Percentiles rank a stretch among this genome's conserved stretches.
Conservation (phyloP, 2,329 filamentous ascomycete species). For the Alternaria solani region DNA sequence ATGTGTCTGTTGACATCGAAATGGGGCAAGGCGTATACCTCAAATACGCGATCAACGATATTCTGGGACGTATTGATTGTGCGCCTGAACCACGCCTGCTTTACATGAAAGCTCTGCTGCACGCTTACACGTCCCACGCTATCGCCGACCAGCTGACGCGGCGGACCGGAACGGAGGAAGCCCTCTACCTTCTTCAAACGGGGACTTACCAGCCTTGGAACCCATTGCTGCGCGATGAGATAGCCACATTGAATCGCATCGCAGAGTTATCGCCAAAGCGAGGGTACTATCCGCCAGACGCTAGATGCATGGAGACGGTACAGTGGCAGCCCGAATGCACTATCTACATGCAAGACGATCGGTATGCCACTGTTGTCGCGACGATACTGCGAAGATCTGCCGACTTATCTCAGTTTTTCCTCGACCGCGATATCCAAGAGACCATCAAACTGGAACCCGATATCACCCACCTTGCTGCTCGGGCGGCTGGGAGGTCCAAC, state of each 20-base stretch:
- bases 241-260: constrained; percentile 30
- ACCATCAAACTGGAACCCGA: neutral
- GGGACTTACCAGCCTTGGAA: constrained; percentile 56
- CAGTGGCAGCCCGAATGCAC: constrained; percentile 41
- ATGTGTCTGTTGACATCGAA: constrained; percentile 55
- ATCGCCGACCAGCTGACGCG: constrained; percentile 66
- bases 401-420: constrained; percentile 19
- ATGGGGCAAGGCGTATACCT: constrained; percentile 53
- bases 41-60: constrained; percentile 62
- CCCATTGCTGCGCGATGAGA: constrained; percentile 12
- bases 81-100: constrained; percentile 63
- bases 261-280: constrained; percentile 50
- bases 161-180: constrained; percentile 69
- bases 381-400: constrained; percentile 22
- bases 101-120: constrained; percentile 65
- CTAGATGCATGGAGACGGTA: constrained; percentile 42
- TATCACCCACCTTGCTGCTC: constrained; percentile 28
- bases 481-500: constrained; percentile 17
- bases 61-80: constrained; percentile 65
- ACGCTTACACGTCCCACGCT: constrained; percentile 67
- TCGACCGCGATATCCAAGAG: neutral
- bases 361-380: constrained; percentile 26
- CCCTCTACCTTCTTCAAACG: constrained; percentile 59
- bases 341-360: constrained; percentile 43
- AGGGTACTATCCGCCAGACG: constrained; percentile 37